A percentile compares a stretch with the other conserved stretches of the same genome.
Conservation (phyloP, 306 rosid species). For the Fragaria nilgerrensis region DNA sequence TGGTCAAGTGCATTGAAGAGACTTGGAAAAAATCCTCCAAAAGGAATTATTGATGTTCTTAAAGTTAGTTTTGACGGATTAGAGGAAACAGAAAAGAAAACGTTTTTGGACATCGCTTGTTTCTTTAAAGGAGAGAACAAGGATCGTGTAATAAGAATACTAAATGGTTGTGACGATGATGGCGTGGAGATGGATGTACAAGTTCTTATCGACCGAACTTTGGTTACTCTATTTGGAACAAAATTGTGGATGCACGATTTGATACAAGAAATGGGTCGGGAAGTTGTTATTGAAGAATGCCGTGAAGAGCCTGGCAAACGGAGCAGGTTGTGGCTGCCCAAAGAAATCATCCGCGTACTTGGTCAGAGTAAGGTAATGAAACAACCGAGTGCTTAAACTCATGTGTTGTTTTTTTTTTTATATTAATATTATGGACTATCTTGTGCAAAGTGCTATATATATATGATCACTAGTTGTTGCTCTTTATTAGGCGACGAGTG, state of each 20-base stretch:
- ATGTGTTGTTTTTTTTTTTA: background rate
- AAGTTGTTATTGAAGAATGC: slow-evolving; percentile 10
- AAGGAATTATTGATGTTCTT: slow-evolving; percentile 1
- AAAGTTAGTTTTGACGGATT: slow-evolving; percentile 22
- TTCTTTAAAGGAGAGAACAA: no score
- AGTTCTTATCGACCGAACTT: background rate
- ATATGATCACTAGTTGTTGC: background rate
- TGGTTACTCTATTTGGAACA: background rate
- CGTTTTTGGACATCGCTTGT: no score
- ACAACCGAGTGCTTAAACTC: background rate
- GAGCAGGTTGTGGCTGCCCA: slow-evolving; percentile 21
- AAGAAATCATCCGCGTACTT: slow-evolving; percentile 2
- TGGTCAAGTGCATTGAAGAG: slow-evolving; percentile 11
- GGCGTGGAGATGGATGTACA: no score
- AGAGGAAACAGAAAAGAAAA: background rate
- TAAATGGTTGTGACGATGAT: no score
- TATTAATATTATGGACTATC: background rate
- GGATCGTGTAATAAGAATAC: no score
- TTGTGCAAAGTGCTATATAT: background rate
- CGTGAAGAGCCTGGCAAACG: background rate
- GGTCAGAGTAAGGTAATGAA: background rate
- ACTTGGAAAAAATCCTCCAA: slow-evolving; percentile 1
- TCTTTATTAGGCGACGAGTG: slow-evolving; percentile 1
- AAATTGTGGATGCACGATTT: slow-evolving; percentile 29
- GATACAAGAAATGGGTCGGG: slow-evolving; percentile 28